Evolutionary conservation across 176 grass and related monocot genomes (phyloP).

Genomic region (Phragmites australis): DNA sequence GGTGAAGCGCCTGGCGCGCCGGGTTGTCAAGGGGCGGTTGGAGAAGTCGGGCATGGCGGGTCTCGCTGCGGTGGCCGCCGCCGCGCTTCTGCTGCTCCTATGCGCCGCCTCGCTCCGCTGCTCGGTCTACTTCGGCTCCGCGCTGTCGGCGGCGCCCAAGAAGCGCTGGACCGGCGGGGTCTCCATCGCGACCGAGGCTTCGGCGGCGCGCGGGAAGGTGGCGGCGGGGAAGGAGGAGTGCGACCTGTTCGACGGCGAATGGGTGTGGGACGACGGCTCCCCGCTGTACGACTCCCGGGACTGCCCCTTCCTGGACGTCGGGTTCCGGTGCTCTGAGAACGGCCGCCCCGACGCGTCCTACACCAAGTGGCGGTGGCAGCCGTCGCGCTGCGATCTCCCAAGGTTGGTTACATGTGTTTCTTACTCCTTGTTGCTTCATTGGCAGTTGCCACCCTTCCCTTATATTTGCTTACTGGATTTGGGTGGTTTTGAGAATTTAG

Average conservation of each 20-base stretch:
- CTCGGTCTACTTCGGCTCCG: slow-evolving; percentile 9
- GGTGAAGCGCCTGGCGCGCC: slow-evolving; percentile 30
- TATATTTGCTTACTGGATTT: neutral
- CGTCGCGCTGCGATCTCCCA: slow-evolving; percentile 68
- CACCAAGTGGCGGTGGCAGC: slow-evolving; percentile 85
- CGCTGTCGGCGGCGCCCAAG: slow-evolving; percentile 12
- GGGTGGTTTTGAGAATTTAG: neutral
- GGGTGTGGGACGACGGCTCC: slow-evolving; percentile 77
- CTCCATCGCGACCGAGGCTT: slow-evolving; percentile 11
- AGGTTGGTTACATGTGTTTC: slow-evolving; percentile 40
- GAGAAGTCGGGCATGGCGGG: slow-evolving; percentile 18
- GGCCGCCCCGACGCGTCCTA: slow-evolving; percentile 70
- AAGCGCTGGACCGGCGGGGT: slow-evolving; percentile 34
- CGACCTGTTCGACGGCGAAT: slow-evolving; percentile 88
- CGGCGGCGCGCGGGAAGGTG: neutral
- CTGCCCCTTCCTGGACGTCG: slow-evolving; percentile 77
- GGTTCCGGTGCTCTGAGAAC: slow-evolving; percentile 87
- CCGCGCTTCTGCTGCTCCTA: slow-evolving; percentile 36
- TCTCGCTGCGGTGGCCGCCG: neutral
- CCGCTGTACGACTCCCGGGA: slow-evolving; percentile 76
- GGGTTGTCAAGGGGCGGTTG: slow-evolving; percentile 4
- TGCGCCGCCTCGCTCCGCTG: slow-evolving; percentile 39
- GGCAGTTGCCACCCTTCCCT: neutral
- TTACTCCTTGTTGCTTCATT: neutral
- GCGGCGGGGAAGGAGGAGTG: slow-evolving; percentile 27